These are phyloP conservation scores for Fragilariopsis cylindrus DNA, from an alignment of 108 stramenopile species.

Conservation along the genomic window DNA sequence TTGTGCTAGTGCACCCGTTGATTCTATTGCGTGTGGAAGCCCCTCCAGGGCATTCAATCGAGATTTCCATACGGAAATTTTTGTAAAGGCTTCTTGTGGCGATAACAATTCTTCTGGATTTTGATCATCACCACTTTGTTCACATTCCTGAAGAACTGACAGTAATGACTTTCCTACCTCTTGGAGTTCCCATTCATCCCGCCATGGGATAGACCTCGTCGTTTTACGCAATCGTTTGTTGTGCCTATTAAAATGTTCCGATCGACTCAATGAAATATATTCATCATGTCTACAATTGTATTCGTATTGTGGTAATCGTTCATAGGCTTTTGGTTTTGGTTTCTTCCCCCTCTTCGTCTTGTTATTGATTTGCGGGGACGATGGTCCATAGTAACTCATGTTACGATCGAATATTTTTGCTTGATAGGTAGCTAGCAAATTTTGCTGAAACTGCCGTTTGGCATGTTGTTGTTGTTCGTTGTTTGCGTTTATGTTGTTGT, in stretches of 20 bases:
- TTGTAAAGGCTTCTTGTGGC: slow-evolving; percentile 49
- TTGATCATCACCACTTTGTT: neutral
- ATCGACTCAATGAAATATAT: neutral
- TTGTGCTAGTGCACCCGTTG: slow-evolving; percentile 63
- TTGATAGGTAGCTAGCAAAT: too few relatives aligned
- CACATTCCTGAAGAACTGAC: slow-evolving; percentile 22
- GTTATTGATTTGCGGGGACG: neutral
- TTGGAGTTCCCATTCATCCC: slow-evolving; percentile 41
- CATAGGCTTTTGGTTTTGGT: neutral
- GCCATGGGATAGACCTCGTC: slow-evolving; percentile 33
- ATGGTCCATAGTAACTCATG: slow-evolving; percentile 18
- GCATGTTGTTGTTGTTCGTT: neutral
- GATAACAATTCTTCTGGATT: slow-evolving; percentile 12
- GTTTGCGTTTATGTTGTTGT: too few relatives aligned
- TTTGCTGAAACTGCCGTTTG: neutral
- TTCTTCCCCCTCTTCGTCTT: neutral
- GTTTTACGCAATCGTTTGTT: slow-evolving; percentile 34
- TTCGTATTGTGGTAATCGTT: neutral
- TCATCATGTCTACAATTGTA: neutral
- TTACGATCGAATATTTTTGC: neutral
- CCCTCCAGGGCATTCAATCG: slow-evolving; percentile 36
- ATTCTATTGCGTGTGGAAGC: slow-evolving; percentile 75
- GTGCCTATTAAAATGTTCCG: slow-evolving; percentile 15
- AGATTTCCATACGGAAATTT: slow-evolving; percentile 72
- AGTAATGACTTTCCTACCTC: slow-evolving; percentile 34